These are phyloP conservation scores for Naganishia albida DNA, from an alignment of 1,284 basidiomycete genomes.

Conservation along the genomic window DNA sequence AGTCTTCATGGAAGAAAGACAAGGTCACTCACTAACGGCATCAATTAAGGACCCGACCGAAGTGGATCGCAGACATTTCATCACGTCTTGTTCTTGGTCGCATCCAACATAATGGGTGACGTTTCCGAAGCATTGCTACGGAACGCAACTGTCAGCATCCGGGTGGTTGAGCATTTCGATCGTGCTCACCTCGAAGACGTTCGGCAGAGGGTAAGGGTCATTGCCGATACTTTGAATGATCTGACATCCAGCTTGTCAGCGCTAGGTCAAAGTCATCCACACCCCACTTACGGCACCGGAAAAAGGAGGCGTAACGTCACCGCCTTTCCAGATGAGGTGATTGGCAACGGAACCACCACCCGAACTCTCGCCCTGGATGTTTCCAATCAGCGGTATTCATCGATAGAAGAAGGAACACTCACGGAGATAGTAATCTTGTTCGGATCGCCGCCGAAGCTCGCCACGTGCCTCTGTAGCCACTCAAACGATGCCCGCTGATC, in stretches of 20 bases:
- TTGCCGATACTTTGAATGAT: constrained; percentile 37
- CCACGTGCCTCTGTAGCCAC: constrained; percentile 47
- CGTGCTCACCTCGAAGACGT: constrained; percentile 32
- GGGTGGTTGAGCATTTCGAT: too few relatives aligned
- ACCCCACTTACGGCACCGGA: constrained; percentile 31
- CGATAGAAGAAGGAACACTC: neutral
- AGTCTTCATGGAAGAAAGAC: neutral
- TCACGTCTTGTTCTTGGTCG: constrained; percentile 31
- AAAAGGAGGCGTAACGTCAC: constrained; percentile 31
- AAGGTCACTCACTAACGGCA: constrained; percentile 35
- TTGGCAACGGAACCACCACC: constrained; percentile 37
- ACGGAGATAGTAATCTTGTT: constrained; percentile 46
- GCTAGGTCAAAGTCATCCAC: too few relatives aligned
- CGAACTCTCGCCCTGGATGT: constrained; percentile 36
- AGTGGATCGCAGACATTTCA: constrained; percentile 31
- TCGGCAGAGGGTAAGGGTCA: constrained; percentile 33
- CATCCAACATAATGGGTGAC: constrained; percentile 34
- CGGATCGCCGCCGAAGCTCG: constrained; percentile 49
- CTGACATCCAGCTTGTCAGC: neutral
- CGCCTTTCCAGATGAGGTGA: constrained; percentile 36
- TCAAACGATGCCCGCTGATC: constrained; percentile 46
- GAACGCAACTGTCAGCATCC: neutral
- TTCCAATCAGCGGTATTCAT: too few relatives aligned
- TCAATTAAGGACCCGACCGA: constrained; percentile 30
- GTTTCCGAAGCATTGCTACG: constrained; percentile 35